A percentile compares a stretch with the other conserved stretches of the same genome.
Evolutionary conservation across 2,329 filamentous ascomycete genomes (phyloP).

Genomic region (Xylariaceae sp.): DNA sequence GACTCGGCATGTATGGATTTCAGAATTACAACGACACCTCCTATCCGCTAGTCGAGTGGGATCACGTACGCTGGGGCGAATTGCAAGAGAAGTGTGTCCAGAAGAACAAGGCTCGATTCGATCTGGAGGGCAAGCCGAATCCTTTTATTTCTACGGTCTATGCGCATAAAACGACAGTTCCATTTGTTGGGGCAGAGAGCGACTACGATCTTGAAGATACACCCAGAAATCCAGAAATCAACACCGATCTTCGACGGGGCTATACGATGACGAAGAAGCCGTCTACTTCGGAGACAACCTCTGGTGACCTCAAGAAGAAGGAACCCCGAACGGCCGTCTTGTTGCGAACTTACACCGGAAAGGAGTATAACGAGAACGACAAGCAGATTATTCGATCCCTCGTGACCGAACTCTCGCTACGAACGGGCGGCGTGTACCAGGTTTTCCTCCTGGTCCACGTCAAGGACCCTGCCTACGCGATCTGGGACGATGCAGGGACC

Average conservation of each 20-base stretch:
- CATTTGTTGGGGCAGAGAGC: slow-evolving; percentile 14
- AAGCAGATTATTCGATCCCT: slow-evolving; percentile 73
- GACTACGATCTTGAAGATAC: slow-evolving; percentile 16
- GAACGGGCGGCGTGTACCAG: slow-evolving; percentile 74
- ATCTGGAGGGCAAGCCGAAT: slow-evolving; percentile 39
- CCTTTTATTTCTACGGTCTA: slow-evolving; percentile 39
- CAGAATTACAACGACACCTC: slow-evolving; percentile 44
- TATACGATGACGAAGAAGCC: neutral
- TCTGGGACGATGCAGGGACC: slow-evolving; percentile 53
- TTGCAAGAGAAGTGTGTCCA: slow-evolving; percentile 62
- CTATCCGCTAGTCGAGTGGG: slow-evolving; percentile 50
- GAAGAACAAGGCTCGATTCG: slow-evolving; percentile 62
- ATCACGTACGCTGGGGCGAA: slow-evolving; percentile 62
- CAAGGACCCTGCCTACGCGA: slow-evolving; percentile 54
- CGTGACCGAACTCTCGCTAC: slow-evolving; percentile 69
- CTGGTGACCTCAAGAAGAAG: slow-evolving; percentile 18
- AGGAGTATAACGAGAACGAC: slow-evolving; percentile 72
- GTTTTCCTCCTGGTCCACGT: slow-evolving; percentile 76
- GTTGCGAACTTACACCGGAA: slow-evolving; percentile 69
- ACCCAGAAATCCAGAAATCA: slow-evolving; percentile 13
- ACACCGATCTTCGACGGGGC: slow-evolving; percentile 16
- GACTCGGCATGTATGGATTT: slow-evolving; percentile 62
- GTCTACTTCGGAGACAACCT: slow-evolving; percentile 4
- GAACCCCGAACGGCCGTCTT: slow-evolving; percentile 65
- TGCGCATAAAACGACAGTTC: slow-evolving; percentile 26